Evolutionary conservation across 805 yeast species (phyloP), one percentile per base, ranked within the genome.

Genomic region (Myxozyma nipponensis): DNA sequence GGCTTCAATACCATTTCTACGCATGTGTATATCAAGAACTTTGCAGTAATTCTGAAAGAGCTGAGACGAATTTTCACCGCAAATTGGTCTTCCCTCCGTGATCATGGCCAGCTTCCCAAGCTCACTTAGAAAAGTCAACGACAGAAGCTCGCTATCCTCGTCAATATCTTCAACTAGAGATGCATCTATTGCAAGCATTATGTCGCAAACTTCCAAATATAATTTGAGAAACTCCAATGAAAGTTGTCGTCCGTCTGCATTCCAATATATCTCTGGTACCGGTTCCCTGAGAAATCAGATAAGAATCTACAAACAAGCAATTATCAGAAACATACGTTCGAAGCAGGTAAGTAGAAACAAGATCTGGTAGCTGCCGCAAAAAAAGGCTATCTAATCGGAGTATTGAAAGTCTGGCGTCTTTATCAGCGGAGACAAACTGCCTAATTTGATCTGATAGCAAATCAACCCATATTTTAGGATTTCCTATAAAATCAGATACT

Each of bases 261-360:
- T 35, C 55, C 55, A 51, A 32, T 42, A 50, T 7, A 42, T 18
- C 3, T 10, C 4, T 3, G 50, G 40, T 6, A 46, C 7, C 6
- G 49, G 47, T 2, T 39, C 42, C 24, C 54, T 50, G 18, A 3
- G 9, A 17, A 23, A 5, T 42, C 24, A 39, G 36, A 25, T 26
- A 23, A 35, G n/a, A 28, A 15, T 5, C 7, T 3, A 9, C 21
- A 15, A 10, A 3, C 7, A 24, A 17, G 30, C 25, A 17, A 25
- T 13, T 25, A 9, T 13, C 4, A 18, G 1, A 10, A 9, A 42
- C 50, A 37, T 28, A 50, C 54, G 30, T 45, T 15, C 50, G 38
- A 22, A n/a, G 22, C 47, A 46, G 43, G 7, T 44, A 39, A 9
- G 44, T 40, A 5, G 25, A 15, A 34, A 42, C 49, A 19, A 52